Base-by-base conservation (phyloP, 768 basidiomycete species). In the Coprinopsis strossmayeri region DNA sequence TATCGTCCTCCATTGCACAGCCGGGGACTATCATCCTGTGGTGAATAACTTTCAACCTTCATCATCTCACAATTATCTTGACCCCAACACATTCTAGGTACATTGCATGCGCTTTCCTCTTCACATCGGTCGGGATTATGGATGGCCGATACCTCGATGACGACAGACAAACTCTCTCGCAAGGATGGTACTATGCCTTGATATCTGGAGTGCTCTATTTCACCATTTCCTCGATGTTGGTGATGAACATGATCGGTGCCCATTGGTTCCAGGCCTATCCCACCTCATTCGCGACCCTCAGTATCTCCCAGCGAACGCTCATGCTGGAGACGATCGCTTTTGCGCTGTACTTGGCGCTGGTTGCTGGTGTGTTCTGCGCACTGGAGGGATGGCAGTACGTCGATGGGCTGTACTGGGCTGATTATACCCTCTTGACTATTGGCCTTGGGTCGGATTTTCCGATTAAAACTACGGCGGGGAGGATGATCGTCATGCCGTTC, bases 241-340 rank as follows among this genome's bases (percentile, higher is more conserved):
- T 67, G 12, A 42, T 61, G 25, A 60, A 57, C 50, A 40, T 57
- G 9, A 50, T 65, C 39, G 62, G 66, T 9, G 20, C 40, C 9
- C 23, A 42, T 17, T 42, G 23, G 21, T 42, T 69, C 48, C 59
- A 63, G 27, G 68, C 64, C 1, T 73, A 69, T 48, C 62, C 60
- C 17, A 57, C 70, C 1, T 64, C 66, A 1, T 69, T 71, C 42
- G 56, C 63, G 15, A 59, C 60, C 7, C 62, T 71, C 26, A 68
- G 68, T 10, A 58, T 64, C 11, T 65, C 70, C 2, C 72, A 72
- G 52, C 66, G 70, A 9, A 71, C 66, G 0, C 53, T 72, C 5
- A 72, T 72, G 72, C 64, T 73, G 3, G 70, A 73, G 50, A 68
- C 69, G 17, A 67, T 67, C 30, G 51, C 64, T 2, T 72, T 69